Evolutionary conservation across 2,329 filamentous ascomycete species (phyloP), one percentile per base, ranked within the genome.

Genomic region (Cytospora piceae): DNA sequence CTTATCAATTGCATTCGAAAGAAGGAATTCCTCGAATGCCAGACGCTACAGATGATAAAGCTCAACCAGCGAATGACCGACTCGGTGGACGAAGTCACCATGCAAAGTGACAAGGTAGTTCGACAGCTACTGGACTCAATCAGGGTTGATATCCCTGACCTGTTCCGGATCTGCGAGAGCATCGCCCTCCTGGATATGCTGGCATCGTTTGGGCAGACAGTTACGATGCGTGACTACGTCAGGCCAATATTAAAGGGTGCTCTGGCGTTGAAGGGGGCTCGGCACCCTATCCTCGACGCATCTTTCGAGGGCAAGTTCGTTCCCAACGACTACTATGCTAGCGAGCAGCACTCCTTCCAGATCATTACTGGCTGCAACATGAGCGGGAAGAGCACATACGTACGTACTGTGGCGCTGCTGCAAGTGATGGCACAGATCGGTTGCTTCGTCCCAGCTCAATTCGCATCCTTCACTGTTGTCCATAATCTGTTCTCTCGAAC

Each of bases 331-430:
- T 91, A 94, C 32, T 98, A 94, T 72, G 90, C 92, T 3, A 91
- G 89, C 0, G 84, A 90, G 39, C 88, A 94, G 67, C 88, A 88
- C 42, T 87, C 94, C 1, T 96, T 97, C 72, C 94, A 98, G 70
- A 90, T 98, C 68, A 89, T 99, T 69, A 98, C 94, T 0, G 94
- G 95, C 4, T 96, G 92, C 75, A 99, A 99, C 72, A 99, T 99
- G 95, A 96, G 93, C 71, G 95, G 94, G 0, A 99, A 98, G 76
- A 96, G 91, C 69, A 99, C 94, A 0, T 98, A 97, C 73, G 97
- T 98, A 68, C 88, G 93, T 58, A 90, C 91, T 1, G 82, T 96
- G 29, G 92, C 94, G 0, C 80, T 99, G 37, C 87, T 96, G 73
- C 87, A 91, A 54, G 88, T 99, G 65, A 97, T 99, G 93, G 93